These are phyloP conservation scores for Talinum fruticosum DNA, from an alignment of 148 eudicot species.

Conservation along the genomic window DNA sequence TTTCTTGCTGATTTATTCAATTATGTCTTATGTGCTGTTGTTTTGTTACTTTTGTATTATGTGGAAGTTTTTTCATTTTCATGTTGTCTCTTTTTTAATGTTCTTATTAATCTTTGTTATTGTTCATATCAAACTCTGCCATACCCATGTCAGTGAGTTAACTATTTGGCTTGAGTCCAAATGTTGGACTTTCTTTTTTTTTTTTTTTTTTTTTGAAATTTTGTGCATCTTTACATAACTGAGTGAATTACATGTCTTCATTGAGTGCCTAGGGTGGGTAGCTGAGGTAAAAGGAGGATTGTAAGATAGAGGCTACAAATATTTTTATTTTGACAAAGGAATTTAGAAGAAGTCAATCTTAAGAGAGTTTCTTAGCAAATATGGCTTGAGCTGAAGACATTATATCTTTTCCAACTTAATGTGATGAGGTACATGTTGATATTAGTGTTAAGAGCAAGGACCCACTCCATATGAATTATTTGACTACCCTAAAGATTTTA, in stretches of 20 bases:
- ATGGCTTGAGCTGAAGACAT: background rate
- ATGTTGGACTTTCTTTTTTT: background rate
- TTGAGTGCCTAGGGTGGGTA: background rate
- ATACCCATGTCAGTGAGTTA: background rate
- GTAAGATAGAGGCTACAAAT: background rate
- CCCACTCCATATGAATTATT: background rate
- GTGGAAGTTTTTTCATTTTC: no score
- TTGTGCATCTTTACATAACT: background rate
- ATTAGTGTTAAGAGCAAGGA: background rate
- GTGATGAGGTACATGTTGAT: background rate
- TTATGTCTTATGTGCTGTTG: no score
- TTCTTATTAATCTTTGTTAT: no score
- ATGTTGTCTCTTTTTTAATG: background rate
- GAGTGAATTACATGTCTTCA: background rate
- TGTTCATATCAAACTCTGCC: background rate
- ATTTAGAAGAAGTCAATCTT: background rate
- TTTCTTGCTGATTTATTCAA: background rate
- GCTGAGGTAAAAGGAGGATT: background rate
- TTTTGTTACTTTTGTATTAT: no score
- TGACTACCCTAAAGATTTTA: background rate
- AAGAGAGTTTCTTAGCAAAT: background rate
- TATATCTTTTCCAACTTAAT: background rate
- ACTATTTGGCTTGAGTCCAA: background rate
- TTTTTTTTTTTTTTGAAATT: no score
- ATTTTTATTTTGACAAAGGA: background rate